Conservation (phyloP, 768 basidiomycete genomes). For the Hortiboletus flavorubellus region DNA sequence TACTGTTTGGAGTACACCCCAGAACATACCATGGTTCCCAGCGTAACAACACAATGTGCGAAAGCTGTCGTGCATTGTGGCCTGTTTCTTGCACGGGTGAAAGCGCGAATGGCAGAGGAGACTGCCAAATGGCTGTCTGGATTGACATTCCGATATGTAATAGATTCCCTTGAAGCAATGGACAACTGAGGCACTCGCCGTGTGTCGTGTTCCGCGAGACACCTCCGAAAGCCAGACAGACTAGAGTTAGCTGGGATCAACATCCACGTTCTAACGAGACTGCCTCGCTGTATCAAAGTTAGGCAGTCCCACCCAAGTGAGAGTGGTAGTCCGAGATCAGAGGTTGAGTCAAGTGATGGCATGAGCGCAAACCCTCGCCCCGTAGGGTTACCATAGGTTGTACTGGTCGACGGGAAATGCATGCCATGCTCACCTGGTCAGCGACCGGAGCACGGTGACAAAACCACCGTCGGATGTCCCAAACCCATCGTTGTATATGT, state of each 20-base stretch:
- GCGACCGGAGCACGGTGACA: background rate
- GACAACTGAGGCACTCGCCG: background rate
- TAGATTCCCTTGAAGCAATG: too few species aligned
- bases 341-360: background rate
- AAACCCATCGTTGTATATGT: background rate
- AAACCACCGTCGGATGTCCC: background rate
- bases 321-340: background rate
- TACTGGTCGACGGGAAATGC: background rate
- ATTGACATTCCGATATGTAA: too few species aligned
- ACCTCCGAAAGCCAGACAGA: background rate
- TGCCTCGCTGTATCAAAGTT: background rate
- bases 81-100: background rate
- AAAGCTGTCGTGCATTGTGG: background rate
- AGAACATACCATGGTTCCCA: background rate
- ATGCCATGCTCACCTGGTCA: constrained; percentile 2
- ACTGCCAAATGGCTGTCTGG: background rate
- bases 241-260: background rate
- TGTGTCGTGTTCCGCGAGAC: too few species aligned
- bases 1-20: background rate
- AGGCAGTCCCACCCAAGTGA: background rate
- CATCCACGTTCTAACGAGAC: background rate
- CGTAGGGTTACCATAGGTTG: background rate
- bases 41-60: too few species aligned
- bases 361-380: background rate
- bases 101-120: background rate